phyloP scores from a whole-genome alignment of 148 eudicot genomes.

The Spergularia marina region DNA sequence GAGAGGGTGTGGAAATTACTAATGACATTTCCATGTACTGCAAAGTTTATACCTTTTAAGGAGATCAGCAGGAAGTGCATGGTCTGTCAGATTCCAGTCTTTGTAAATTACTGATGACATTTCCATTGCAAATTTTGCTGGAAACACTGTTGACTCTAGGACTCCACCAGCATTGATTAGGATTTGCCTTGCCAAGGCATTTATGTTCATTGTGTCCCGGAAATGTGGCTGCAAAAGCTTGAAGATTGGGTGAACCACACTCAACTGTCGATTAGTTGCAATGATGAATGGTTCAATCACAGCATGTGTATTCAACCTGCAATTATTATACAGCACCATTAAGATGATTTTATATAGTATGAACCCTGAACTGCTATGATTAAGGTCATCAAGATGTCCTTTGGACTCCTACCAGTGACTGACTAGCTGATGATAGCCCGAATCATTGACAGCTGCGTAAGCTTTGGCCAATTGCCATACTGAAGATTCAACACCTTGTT shows the following conservation, averaged over 20 bases:
- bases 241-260: slow-evolving; percentile 70
- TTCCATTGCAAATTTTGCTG: slow-evolving; percentile 67
- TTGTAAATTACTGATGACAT: slow-evolving; percentile 62
- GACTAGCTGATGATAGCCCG: slow-evolving; percentile 88
- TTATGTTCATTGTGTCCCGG: slow-evolving; percentile 73
- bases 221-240: slow-evolving; percentile 81
- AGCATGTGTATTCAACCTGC: slow-evolving; percentile 79
- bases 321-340: slow-evolving; percentile 5
- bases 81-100: slow-evolving; percentile 64
- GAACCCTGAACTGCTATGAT: neutral
- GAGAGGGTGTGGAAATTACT: neutral
- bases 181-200: slow-evolving; percentile 73
- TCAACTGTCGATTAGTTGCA: slow-evolving; percentile 62
- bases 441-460: slow-evolving; percentile 84
- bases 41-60: slow-evolving; percentile 47
- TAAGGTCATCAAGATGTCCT: neutral
- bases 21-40: too few relatives aligned
- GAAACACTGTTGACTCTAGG: slow-evolving; percentile 70
- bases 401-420: slow-evolving; percentile 67
- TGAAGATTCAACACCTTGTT: slow-evolving; percentile 53
- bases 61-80: slow-evolving; percentile 69
- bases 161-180: slow-evolving; percentile 74
- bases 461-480: slow-evolving; percentile 95
- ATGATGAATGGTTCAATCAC: slow-evolving; percentile 71
- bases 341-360: neutral